Evolutionary conservation across 2,329 filamentous ascomycete genomes (phyloP), one percentile per base, ranked within the genome.

Genomic region (Alternaria atra): DNA sequence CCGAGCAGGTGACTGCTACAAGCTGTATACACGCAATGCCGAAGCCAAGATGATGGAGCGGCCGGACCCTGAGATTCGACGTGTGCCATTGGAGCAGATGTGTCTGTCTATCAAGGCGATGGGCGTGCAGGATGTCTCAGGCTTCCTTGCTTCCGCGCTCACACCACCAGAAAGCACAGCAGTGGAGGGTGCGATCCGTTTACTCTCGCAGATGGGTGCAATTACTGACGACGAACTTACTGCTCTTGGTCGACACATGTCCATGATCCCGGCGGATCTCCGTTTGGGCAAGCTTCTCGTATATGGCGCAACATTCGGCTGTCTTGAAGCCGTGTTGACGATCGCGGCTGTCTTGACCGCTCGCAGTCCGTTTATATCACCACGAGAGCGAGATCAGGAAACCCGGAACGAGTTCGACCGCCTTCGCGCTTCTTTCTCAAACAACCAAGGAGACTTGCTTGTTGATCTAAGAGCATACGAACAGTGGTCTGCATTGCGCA

Each of bases 91-190:
- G 1, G 95, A 99, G 78, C 94, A 98, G 73, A 87, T 98, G 27
- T 98, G 94, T 76, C 84, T 99, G 5, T 96, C 93, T 0, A 95
- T 99, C 43, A 91, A 95, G 64, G 93, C 94, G 17, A 98, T 98
- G 93, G 94, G 93, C 1, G 91, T 97, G 58, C 85, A 86, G 52
- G 91, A 97, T 68, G 91, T 98, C 1, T 86, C 89, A 5, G 83
- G 81, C 3, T 99, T 99, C 80, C 85, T 99, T 10, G 89, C 89
- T 1, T 90, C 92, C 48, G 95, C 94, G 0, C 88, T 97, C 8
- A 97, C 94, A 1, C 95, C 95, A 0, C 95, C 95, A 0, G 92
- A 93, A 61, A 90, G 87, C 29, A 84, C 90, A 2, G 94, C 95
- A 10, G 92, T 99, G 17, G 91, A 95, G 68, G 92, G 91, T 15